Evolutionary conservation across 768 basidiomycete species (phyloP).

Genomic region (Tulasnella sp.): DNA sequence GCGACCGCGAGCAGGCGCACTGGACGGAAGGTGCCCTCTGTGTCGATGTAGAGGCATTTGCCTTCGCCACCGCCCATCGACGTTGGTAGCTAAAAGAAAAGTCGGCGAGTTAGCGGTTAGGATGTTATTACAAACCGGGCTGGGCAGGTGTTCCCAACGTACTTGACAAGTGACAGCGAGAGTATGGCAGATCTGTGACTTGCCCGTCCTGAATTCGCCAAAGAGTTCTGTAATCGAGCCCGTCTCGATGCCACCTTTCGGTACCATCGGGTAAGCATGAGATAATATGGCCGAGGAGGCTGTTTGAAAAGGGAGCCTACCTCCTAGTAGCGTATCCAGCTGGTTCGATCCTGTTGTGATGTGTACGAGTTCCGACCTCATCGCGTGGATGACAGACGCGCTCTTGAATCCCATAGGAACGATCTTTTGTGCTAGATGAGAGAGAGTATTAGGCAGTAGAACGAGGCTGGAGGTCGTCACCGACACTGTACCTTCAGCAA

Average conservation of each 20-base stretch:
- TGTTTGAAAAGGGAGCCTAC: constrained; percentile 46
- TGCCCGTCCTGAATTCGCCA: constrained; percentile 97
- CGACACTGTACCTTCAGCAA: constrained; percentile 69
- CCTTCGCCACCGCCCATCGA: constrained; percentile 99
- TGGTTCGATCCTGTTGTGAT: constrained; percentile 97
- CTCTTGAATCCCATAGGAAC: constrained; percentile 97
- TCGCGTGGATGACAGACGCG: constrained; percentile 94
- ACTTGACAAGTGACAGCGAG: constrained; percentile 94
- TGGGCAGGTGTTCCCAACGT: constrained; percentile 23
- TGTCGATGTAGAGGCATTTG: constrained; percentile 98
- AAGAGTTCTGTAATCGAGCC: constrained; percentile 97
- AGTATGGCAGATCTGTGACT: constrained; percentile 97
- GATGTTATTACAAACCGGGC: not conserved
- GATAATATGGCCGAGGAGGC: not conserved
- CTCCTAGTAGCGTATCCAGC: constrained; percentile 90
- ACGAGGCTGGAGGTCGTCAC: not conserved
- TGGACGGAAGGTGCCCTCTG: constrained; percentile 98
- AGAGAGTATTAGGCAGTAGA: not conserved
- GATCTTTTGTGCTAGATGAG: constrained; percentile 78
- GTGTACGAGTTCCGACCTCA: constrained; percentile 89
- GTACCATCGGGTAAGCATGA: not conserved
- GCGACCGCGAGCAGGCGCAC: constrained; percentile 83
- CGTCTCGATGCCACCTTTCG: constrained; percentile 90
- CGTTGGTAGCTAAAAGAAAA: constrained; percentile 59
- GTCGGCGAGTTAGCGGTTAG: not conserved